A percentile compares a stretch with the other conserved stretches of the same genome.
These are phyloP conservation scores for Warburgia ugandensis DNA, from an alignment of 164 flowering plant species.

Conservation along the genomic window DNA sequence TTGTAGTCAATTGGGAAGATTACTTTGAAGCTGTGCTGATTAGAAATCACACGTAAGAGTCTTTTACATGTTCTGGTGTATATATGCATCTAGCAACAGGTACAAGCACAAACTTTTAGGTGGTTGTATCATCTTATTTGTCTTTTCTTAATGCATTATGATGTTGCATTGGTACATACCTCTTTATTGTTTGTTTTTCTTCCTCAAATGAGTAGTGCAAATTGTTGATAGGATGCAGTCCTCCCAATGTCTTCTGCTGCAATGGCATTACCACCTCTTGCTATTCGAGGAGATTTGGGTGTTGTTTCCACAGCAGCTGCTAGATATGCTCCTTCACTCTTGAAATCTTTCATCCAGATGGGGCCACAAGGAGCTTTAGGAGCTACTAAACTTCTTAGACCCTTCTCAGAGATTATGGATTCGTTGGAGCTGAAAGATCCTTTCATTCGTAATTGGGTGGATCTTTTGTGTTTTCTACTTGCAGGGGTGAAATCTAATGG, in stretches of 20 bases:
- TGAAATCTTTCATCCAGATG: constrained; percentile 79
- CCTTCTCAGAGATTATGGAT: constrained; percentile 82
- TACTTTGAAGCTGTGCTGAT: too few species aligned
- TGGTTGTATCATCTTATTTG: neutral
- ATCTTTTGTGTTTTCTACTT: constrained; percentile 79
- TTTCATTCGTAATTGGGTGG: constrained; percentile 87
- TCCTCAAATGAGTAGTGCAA: constrained; percentile 4
- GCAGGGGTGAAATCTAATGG: constrained; percentile 96
- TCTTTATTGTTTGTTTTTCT: neutral
- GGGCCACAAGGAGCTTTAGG: constrained; percentile 92
- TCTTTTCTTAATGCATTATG: neutral
- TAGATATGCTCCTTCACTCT: constrained; percentile 83
- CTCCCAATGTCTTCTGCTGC: constrained; percentile 91
- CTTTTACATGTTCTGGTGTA: too few species aligned
- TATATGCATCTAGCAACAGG: too few species aligned
- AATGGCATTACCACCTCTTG: constrained; percentile 91
- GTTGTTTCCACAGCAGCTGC: constrained; percentile 83
- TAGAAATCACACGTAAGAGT: too few species aligned
- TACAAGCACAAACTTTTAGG: too few species aligned
- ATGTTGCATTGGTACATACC: neutral
- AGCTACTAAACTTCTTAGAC: constrained; percentile 88
- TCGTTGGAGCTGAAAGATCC: constrained; percentile 78
- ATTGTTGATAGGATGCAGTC: constrained; percentile 60
- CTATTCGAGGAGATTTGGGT: constrained; percentile 87
- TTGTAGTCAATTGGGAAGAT: too few species aligned